These are phyloP conservation scores for Aegilops longissima DNA, from an alignment of 176 grass and related monocot genomes.

Conservation along the genomic window DNA sequence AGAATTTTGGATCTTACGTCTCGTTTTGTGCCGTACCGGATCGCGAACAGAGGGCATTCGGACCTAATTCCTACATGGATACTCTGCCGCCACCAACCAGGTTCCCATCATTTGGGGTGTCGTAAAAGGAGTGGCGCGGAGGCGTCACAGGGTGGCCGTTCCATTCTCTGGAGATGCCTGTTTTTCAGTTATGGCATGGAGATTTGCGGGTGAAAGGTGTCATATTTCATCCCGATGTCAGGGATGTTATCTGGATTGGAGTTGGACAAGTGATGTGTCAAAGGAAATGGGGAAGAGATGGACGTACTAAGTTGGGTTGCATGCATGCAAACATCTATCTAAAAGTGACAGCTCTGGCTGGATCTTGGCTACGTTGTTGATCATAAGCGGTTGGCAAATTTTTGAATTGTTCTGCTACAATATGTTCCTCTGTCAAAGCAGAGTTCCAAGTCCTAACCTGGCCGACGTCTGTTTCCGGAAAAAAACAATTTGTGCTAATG, in stretches of 20 bases:
- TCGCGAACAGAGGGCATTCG: neutral
- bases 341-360: neutral
- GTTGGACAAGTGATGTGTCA: neutral
- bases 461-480: no score
- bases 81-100: conserved; percentile 10
- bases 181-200: neutral
- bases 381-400: neutral
- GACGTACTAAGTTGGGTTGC: neutral
- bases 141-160: neutral
- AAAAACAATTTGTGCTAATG: no score
- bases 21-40: neutral
- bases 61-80: conserved; percentile 36
- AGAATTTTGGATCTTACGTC: neutral
- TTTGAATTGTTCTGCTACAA: neutral
- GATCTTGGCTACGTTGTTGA: neutral
- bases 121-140: neutral
- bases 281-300: neutral
- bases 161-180: neutral
- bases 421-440: neutral
- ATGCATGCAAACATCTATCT: neutral
- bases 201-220: no score
- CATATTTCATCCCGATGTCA: neutral
- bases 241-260: neutral
- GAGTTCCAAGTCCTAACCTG: neutral
- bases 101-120: neutral